phyloP scores from a whole-genome alignment of 495 filamentous ascomycete genomes.

The Glonium stellatum region DNA sequence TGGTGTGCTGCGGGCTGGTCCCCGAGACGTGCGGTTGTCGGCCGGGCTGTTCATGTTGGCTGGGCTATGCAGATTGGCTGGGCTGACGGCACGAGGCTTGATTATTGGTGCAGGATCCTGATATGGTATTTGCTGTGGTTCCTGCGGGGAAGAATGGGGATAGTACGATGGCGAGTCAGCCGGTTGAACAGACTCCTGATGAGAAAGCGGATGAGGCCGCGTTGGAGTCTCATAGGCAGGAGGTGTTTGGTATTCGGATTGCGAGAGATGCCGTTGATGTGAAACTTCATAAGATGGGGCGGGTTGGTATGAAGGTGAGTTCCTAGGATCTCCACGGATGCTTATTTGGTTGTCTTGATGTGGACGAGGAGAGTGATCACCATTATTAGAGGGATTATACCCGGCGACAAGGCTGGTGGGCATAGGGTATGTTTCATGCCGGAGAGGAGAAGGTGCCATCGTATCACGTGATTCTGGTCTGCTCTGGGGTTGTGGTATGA shows the following conservation, averaged over 20 bases:
- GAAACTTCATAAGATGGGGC: constrained; percentile 25
- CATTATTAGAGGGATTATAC: constrained; percentile 2
- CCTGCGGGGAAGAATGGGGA: constrained; percentile 20
- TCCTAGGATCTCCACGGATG: constrained; percentile 6
- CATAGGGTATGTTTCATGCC: constrained; percentile 14
- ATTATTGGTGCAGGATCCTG: constrained; percentile 32
- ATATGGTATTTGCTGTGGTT: constrained; percentile 19
- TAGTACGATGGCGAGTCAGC: constrained; percentile 17
- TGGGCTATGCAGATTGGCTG: constrained; percentile 31
- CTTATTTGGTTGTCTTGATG: constrained; percentile 14
- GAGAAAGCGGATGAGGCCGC: constrained; percentile 27
- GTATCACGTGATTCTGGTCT: constrained; percentile 25
- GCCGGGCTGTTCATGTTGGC: neutral
- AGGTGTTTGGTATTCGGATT: constrained; percentile 18
- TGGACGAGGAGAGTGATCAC: neutral
- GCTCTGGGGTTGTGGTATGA: constrained; percentile 1
- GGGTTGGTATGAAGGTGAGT: constrained; percentile 8
- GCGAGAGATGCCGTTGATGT: constrained; percentile 13
- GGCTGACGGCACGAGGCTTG: constrained; percentile 50
- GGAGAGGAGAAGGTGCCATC: constrained; percentile 22
- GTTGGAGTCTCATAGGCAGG: constrained; percentile 28
- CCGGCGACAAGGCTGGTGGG: constrained; percentile 26
- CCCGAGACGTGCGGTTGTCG: constrained; percentile 15
- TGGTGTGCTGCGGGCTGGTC: constrained; percentile 47
- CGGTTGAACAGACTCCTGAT: constrained; percentile 16